A percentile compares a stretch with the other conserved stretches of the same genome.
phyloP scores from a whole-genome alignment of 1,139 yeast genomes.

The Taphrina pruni region DNA sequence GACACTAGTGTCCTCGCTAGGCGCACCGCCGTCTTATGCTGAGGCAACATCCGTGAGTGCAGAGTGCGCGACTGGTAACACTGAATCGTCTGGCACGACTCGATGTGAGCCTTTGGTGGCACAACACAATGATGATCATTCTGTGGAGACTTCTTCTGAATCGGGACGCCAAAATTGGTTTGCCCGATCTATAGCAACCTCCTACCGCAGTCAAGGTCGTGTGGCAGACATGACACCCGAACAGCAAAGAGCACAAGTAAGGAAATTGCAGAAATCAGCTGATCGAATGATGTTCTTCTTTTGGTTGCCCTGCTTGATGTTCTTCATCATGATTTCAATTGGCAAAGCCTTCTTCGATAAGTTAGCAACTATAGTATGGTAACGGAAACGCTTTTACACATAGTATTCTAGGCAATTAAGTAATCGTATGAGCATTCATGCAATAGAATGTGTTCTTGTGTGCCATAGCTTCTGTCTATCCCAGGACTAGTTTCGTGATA shows the following conservation, averaged over 20 bases:
- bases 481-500: too few species aligned
- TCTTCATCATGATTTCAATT: slow-evolving; percentile 21
- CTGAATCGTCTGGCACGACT: background rate
- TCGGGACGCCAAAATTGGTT: background rate
- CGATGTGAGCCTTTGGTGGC: background rate
- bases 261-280: slow-evolving; percentile 29
- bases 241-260: slow-evolving; percentile 34
- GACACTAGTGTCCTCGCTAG: slow-evolving; percentile 22
- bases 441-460: too few species aligned
- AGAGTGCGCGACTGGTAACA: background rate
- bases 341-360: slow-evolving; percentile 25
- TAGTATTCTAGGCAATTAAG: too few species aligned
- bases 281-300: slow-evolving; percentile 37
- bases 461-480: too few species aligned
- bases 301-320: slow-evolving; percentile 33
- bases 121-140: background rate
- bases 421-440: too few species aligned
- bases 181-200: background rate
- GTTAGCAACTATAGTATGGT: background rate
- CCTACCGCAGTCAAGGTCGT: slow-evolving; percentile 28
- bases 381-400: too few species aligned
- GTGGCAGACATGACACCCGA: slow-evolving; percentile 34
- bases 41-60: slow-evolving; percentile 19
- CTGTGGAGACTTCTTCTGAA: background rate
- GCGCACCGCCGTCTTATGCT: slow-evolving; percentile 35